Evolutionary conservation across 2,329 filamentous ascomycete genomes (phyloP).

Genomic region (Lachnellula suecica): DNA sequence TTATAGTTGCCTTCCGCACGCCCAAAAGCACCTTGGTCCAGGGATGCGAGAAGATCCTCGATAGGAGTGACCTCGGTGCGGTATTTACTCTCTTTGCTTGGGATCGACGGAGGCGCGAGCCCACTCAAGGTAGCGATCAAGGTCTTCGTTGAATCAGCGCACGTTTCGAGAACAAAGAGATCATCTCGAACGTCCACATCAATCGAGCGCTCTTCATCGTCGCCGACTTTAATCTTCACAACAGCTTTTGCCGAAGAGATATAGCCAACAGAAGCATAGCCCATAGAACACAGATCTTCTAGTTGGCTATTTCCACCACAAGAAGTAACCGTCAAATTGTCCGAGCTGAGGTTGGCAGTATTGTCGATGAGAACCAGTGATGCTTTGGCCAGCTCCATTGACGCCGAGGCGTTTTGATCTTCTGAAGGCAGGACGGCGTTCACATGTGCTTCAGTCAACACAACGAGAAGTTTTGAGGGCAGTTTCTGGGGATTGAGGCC

Average conservation of each 20-base stretch:
- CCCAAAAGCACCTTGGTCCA: constrained; percentile 81
- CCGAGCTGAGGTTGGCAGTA: constrained; percentile 43
- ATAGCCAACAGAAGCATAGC: constrained; percentile 84
- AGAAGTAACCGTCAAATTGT: constrained; percentile 22
- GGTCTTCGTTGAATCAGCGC: constrained; percentile 95
- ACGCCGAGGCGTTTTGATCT: constrained; percentile 61
- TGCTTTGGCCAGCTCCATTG: constrained; percentile 73
- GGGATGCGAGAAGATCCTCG: constrained; percentile 84
- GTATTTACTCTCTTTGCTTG: constrained; percentile 81
- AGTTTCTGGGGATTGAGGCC: constrained; percentile 80
- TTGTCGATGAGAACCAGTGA: constrained; percentile 84
- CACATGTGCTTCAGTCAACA: constrained; percentile 75
- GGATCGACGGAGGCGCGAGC: constrained; percentile 78
- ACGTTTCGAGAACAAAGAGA: constrained; percentile 87
- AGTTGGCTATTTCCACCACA: constrained; percentile 45
- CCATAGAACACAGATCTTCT: constrained; percentile 58
- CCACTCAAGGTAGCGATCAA: constrained; percentile 77
- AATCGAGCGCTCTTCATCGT: constrained; percentile 63
- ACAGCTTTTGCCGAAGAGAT: constrained; percentile 77
- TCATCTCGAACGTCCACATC: constrained; percentile 84
- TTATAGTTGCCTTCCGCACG: constrained; percentile 61
- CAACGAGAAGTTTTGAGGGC: constrained; percentile 73
- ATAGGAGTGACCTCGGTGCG: constrained; percentile 83
- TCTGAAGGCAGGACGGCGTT: constrained; percentile 66
- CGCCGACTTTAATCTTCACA: constrained; percentile 56